Base-by-base conservation (phyloP, 495 filamentous ascomycete genomes). In the Neurospora intermedia region DNA sequence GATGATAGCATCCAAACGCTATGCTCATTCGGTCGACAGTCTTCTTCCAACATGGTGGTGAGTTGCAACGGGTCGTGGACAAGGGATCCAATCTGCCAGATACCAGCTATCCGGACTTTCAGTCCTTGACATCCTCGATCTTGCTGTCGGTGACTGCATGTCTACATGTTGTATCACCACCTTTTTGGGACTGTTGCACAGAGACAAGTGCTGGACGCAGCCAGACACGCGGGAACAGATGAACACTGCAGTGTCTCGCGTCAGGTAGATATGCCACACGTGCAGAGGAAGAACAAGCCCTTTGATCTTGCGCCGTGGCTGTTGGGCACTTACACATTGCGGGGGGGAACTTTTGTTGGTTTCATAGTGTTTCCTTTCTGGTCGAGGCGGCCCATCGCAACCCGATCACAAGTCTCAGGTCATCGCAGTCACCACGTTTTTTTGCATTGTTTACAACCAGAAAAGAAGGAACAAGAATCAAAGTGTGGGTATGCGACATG, bases 321-420 rank as follows among this genome's bases (percentile, higher is more conserved):
- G 74, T 76, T 76, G 74, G 74, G 74, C 74, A 76, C 70, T 72
- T 76, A 72, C 73, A 70, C 74, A 73, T 76, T 66, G 74, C 69
- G 73, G 69, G 70, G 73, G 73, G 71, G 39, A 59, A 38, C 13
- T 69, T 59, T 74, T 66, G 74, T 75, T 75, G 72, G 74, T 41
- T 35, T 66, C 54, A 66, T 66, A 27, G 27, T 31, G 27, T 66
- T 15, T 62, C 23, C 31, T 62, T 31, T 59, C 31, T 71, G 54
- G 43, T 69, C 40, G 23, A 71, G 69, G 40, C 38, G 45, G 70
- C 38, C 62, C 43, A 71, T 72, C 54, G 66, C 72, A 69, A 72
- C 72, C 74, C 62, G 73, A 72, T 74, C 45, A 66, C 45, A 66
- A 66, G 54, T 66, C 27, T 66, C 15, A 15, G 54, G 35, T 38